A percentile compares a stretch with the other conserved stretches of the same genome.
Conservation (phyloP, 2,329 filamentous ascomycete species). For the Onygenales sp. region DNA sequence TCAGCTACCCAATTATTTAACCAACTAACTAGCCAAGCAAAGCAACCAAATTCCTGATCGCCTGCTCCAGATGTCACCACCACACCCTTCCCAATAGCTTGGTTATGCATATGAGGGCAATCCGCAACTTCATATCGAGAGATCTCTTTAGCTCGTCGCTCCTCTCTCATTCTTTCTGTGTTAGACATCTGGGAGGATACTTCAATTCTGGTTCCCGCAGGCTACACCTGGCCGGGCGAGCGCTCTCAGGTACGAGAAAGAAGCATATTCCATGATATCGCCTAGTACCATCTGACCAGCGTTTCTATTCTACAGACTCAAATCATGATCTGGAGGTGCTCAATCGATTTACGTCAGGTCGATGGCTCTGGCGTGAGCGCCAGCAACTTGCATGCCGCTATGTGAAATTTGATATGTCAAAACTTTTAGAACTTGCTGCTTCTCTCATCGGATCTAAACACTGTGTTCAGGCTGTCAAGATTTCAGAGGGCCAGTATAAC, state of each 20-base stretch:
- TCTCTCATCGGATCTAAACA: constrained; percentile 19
- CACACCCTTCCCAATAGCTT: no score
- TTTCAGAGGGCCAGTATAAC: constrained; percentile 21
- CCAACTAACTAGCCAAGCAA: no score
- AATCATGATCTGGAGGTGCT: constrained; percentile 11
- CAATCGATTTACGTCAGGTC: constrained; percentile 18
- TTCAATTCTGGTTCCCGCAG: not conserved
- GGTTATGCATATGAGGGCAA: not conserved
- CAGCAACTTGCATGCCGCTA: constrained; percentile 22
- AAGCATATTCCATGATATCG: not conserved
- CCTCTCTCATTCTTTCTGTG: not conserved
- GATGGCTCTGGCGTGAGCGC: constrained; percentile 28
- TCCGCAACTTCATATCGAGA: not conserved
- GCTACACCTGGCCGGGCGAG: not conserved
- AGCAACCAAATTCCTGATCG: no score
- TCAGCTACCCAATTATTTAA: no score
- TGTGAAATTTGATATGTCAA: constrained; percentile 23
- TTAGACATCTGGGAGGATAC: not conserved
- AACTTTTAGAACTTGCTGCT: constrained; percentile 25
- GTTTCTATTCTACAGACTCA: constrained; percentile 7
- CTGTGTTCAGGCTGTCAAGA: constrained; percentile 24
- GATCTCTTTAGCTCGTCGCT: not conserved
- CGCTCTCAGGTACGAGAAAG: not conserved
- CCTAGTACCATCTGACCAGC: not conserved
- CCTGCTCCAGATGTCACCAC: no score